Conservation (phyloP, 495 filamentous ascomycete species). For the Saxophila tyrrhenica region DNA sequence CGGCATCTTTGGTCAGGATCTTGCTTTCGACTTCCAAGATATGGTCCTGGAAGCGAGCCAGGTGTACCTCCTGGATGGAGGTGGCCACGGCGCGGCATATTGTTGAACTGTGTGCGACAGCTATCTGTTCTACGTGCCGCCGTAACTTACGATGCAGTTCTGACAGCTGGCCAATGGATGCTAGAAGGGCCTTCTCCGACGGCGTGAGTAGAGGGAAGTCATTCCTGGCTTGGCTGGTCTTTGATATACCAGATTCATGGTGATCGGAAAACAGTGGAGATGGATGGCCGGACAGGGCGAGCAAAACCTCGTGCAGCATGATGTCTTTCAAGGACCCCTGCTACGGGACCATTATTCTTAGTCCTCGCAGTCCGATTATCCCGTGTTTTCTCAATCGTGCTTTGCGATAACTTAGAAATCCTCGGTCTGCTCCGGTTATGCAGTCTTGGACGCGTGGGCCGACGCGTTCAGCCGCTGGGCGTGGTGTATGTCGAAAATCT, state of each 20-base stretch:
- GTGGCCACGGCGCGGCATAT: conserved; percentile 84
- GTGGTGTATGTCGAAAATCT: too few species aligned
- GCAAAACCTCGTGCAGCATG: conserved; percentile 96
- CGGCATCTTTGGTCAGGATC: conserved; percentile 59
- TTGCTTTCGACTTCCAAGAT: conserved; percentile 72
- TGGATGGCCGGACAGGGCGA: conserved; percentile 85
- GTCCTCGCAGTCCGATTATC: background rate
- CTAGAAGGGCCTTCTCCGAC: conserved; percentile 70
- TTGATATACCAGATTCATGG: conserved; percentile 9
- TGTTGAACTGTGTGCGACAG: conserved; percentile 56
- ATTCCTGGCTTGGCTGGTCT: conserved; percentile 27
- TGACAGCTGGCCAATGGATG: conserved; percentile 61
- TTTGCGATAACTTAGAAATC: too few species aligned
- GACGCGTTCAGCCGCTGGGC: too few species aligned
- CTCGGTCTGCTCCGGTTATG: too few species aligned
- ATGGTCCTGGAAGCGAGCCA: conserved; percentile 67
- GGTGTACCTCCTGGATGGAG: conserved; percentile 58
- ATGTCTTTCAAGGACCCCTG: conserved; percentile 19
- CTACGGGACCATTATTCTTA: background rate
- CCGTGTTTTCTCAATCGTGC: too few species aligned
- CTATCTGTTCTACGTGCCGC: conserved; percentile 49
- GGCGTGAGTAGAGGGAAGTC: conserved; percentile 52
- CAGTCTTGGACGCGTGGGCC: too few species aligned
- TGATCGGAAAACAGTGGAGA: conserved; percentile 59
- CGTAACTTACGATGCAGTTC: conserved; percentile 62